Evolutionary conservation across 352 stramenopile species (phyloP).

Genomic region (Phytophthora cryptogea): DNA sequence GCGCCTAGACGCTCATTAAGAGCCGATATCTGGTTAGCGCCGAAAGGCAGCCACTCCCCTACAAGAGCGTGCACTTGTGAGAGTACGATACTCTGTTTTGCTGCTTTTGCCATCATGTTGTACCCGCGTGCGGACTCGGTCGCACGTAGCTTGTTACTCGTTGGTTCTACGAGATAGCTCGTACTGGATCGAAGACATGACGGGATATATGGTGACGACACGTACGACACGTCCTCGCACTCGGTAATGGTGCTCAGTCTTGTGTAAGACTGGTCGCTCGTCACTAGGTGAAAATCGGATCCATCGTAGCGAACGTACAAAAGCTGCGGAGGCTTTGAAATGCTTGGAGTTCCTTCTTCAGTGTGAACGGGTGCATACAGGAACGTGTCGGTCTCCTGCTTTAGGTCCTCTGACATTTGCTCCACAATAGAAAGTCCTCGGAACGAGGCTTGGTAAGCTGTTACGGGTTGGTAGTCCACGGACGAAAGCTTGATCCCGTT

Average conservation of each 20-base stretch:
- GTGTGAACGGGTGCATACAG: constrained; percentile 42
- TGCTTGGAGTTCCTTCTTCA: constrained; percentile 7
- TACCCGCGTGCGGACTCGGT: constrained; percentile 88
- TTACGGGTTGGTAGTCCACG: constrained; percentile 94
- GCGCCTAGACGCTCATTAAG: constrained; percentile 96
- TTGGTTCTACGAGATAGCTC: constrained; percentile 85
- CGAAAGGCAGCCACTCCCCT: constrained; percentile 97
- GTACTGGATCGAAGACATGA: constrained; percentile 94
- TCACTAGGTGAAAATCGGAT: constrained; percentile 72
- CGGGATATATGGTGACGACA: constrained; percentile 96
- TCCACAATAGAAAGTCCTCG: constrained; percentile 89
- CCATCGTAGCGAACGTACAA: constrained; percentile 64
- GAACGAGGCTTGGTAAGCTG: constrained; percentile 94
- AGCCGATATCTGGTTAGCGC: constrained; percentile 96
- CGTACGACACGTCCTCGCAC: constrained; percentile 97
- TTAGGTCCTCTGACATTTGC: constrained; percentile 82
- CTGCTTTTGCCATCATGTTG: constrained; percentile 92
- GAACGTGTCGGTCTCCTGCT: constrained; percentile 60
- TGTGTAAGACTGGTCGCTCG: constrained; percentile 66
- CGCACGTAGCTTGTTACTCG: constrained; percentile 93
- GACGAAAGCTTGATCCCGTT: constrained; percentile 95
- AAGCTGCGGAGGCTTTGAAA: constrained; percentile 26
- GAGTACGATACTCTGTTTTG: constrained; percentile 95
- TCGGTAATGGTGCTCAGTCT: constrained; percentile 94
- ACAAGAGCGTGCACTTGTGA: constrained; percentile 96